A percentile compares a stretch with the other conserved stretches of the same genome.
Conservation (phyloP, 441 rosid genomes). For the Oxalis stricta region DNA sequence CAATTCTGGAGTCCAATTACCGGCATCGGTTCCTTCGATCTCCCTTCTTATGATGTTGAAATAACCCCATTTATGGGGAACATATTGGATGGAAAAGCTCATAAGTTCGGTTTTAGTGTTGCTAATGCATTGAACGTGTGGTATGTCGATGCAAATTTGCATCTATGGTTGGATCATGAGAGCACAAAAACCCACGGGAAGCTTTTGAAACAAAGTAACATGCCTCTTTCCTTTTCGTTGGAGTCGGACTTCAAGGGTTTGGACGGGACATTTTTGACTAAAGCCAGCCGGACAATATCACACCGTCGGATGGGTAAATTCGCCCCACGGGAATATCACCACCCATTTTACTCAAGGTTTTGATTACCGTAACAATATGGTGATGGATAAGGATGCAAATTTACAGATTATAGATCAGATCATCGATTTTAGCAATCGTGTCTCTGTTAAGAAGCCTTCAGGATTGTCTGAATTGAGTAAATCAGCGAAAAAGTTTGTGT, state of each 20-base stretch:
- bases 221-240: constrained; percentile 25
- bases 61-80: constrained; percentile 61
- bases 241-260: constrained; percentile 32
- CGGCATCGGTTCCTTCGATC: constrained; percentile 71
- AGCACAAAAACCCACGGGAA: constrained; percentile 35
- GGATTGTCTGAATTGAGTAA: constrained; percentile 6
- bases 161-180: constrained; percentile 68
- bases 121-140: constrained; percentile 69
- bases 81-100: constrained; percentile 51
- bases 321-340: constrained; percentile 48
- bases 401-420: constrained; percentile 28
- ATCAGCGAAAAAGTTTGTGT: constrained; percentile 17
- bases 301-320: constrained; percentile 49
- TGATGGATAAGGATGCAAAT: constrained; percentile 23
- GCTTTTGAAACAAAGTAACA: constrained; percentile 25
- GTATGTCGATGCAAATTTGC: constrained; percentile 77
- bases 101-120: constrained; percentile 46
- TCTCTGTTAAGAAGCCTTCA: constrained; percentile 13
- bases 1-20: constrained; percentile 74
- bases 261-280: constrained; percentile 46
- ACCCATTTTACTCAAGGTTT: constrained; percentile 27
- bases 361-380: constrained; percentile 21
- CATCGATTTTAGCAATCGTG: constrained; percentile 21
- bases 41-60: constrained; percentile 77
- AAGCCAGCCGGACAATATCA: constrained; percentile 37